Conservation (phyloP, 352 stramenopile genomes). For the Blastocystis sp. region DNA sequence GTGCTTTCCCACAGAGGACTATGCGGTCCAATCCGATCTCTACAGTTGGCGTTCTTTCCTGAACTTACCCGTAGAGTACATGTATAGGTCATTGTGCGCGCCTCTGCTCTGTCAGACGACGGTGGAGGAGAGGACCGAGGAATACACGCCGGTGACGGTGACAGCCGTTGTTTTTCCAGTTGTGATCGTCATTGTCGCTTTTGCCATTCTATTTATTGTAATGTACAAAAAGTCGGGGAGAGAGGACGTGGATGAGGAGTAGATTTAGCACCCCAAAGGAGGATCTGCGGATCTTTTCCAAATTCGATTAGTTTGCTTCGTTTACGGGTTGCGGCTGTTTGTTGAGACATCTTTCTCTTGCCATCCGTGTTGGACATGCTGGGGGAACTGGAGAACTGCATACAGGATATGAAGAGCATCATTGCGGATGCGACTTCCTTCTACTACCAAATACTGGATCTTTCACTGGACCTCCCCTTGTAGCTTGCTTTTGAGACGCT, state of each 20-base stretch:
- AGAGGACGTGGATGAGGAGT: not conserved
- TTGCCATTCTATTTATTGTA: conserved; percentile 33
- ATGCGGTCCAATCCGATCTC: conserved; percentile 47
- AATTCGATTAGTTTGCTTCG: conserved; percentile 31
- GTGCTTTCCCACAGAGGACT: conserved; percentile 63
- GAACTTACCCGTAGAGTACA: conserved; percentile 38
- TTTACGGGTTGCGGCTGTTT: not conserved
- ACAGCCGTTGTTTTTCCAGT: conserved; percentile 58
- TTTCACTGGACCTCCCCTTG: not conserved
- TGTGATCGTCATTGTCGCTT: conserved; percentile 48
- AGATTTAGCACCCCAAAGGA: conserved; percentile 64
- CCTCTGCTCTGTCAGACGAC: conserved; percentile 13
- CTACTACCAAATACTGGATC: not conserved
- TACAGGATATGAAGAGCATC: not conserved
- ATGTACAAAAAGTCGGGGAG: conserved; percentile 57
- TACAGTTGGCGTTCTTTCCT: conserved; percentile 1
- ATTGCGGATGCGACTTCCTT: not conserved
- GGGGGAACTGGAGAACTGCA: conserved; percentile 1
- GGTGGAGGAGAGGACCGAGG: not conserved
- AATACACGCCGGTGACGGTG: conserved; percentile 32
- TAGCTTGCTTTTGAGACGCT: not conserved
- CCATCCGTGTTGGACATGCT: not conserved
- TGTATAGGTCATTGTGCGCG: conserved; percentile 57
- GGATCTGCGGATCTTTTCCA: conserved; percentile 53
- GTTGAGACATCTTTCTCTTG: too few species aligned